These are phyloP conservation scores for Bassia scoparia DNA, from an alignment of 148 eudicot genomes.

Conservation along the genomic window DNA sequence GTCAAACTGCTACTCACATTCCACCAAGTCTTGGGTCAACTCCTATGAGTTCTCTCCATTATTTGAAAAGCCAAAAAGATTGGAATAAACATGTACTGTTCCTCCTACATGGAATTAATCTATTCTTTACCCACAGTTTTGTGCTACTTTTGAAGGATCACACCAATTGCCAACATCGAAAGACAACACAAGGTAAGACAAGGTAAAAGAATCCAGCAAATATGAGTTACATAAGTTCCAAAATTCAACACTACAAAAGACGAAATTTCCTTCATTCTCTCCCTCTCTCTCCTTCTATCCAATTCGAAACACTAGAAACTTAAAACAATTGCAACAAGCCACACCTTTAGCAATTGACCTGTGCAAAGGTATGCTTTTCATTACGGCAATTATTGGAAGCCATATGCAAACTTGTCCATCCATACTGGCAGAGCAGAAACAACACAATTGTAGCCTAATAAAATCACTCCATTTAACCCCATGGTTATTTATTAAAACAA, in stretches of 20 bases:
- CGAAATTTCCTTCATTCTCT: too few relatives aligned
- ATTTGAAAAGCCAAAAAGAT: not conserved
- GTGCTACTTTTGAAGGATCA: not conserved
- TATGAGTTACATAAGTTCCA: too few relatives aligned
- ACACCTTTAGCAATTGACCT: slow-evolving; percentile 86
- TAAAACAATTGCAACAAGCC: too few relatives aligned
- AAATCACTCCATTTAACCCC: too few relatives aligned
- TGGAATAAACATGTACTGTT: not conserved
- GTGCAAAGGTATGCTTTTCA: slow-evolving; percentile 89
- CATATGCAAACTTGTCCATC: slow-evolving; percentile 94
- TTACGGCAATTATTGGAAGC: slow-evolving; percentile 84
- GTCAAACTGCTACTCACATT: not conserved
- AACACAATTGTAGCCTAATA: not conserved
- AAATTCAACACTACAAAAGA: too few relatives aligned
- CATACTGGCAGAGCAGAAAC: slow-evolving; percentile 53
- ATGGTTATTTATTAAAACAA: too few relatives aligned
- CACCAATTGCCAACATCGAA: too few relatives aligned
- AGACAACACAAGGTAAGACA: too few relatives aligned
- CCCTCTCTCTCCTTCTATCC: too few relatives aligned
- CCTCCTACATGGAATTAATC: not conserved
- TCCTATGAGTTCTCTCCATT: not conserved
- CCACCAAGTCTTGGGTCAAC: not conserved
- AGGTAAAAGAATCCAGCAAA: too few relatives aligned
- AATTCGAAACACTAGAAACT: too few relatives aligned
- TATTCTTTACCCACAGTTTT: not conserved